Percentiles rank a stretch among this genome's conserved stretches.
Evolutionary conservation across 2,329 filamentous ascomycete genomes (phyloP).

Genomic region (Phaeosphaeriaceae sp.): DNA sequence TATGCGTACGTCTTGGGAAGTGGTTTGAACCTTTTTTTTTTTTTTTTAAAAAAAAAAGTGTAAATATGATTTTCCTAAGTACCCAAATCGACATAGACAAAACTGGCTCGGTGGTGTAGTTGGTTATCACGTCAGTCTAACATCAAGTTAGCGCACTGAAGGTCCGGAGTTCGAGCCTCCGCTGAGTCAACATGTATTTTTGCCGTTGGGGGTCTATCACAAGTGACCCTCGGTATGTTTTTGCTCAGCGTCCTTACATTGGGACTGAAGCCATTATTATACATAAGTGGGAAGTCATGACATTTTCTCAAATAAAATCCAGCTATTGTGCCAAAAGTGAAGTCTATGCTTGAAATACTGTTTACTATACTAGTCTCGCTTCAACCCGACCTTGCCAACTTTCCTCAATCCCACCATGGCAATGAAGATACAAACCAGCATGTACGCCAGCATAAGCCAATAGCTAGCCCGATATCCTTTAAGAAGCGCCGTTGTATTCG

Average conservation of each 20-base stretch:
- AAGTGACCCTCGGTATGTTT: too few species aligned
- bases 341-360: too few species aligned
- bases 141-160: slow-evolving; percentile 21
- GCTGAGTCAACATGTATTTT: slow-evolving; percentile 1
- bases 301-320: too few species aligned
- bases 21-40: too few species aligned
- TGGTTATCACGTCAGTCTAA: slow-evolving; percentile 57
- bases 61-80: too few species aligned
- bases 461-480: slow-evolving; percentile 33
- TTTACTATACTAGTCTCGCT: slow-evolving; percentile 29
- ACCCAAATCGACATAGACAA: not conserved
- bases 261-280: too few species aligned
- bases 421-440: slow-evolving; percentile 27
- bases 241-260: too few species aligned
- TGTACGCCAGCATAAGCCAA: slow-evolving; percentile 36
- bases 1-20: too few species aligned
- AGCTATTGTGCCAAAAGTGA: too few species aligned
- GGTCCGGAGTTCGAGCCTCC: slow-evolving; percentile 9
- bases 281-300: too few species aligned
- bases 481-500: slow-evolving; percentile 14
- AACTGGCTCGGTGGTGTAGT: slow-evolving; percentile 51
- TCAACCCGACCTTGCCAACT: slow-evolving; percentile 34
- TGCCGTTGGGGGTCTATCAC: not conserved
- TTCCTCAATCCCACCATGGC: slow-evolving; percentile 32
- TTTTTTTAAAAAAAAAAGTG: too few species aligned